phyloP scores from a whole-genome alignment of 139 green algal species.

The Coelastrella sp. region DNA sequence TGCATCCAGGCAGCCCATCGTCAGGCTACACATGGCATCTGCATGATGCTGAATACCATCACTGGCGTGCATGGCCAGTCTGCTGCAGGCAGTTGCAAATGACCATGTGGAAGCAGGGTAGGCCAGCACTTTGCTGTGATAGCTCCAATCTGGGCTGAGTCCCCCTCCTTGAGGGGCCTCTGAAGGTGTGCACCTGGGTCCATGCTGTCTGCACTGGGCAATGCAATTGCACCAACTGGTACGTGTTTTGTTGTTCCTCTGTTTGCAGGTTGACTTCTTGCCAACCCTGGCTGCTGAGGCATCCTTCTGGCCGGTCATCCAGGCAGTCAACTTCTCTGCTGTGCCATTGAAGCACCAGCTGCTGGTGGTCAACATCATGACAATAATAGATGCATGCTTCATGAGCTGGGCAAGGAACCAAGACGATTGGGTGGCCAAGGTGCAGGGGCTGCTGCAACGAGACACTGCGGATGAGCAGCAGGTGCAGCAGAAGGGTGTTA shows the following conservation, averaged over 20 bases:
- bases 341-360: conserved; percentile 71
- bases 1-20: too few species aligned
- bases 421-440: conserved; percentile 51
- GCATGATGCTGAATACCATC: neutral
- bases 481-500: neutral
- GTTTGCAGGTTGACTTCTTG: conserved; percentile 49
- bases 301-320: conserved; percentile 56
- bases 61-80: neutral
- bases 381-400: conserved; percentile 66
- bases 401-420: conserved; percentile 61
- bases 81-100: neutral
- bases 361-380: conserved; percentile 70
- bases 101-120: too few species aligned
- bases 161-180: neutral
- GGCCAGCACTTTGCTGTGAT: too few species aligned
- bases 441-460: neutral
- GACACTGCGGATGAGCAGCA: neutral
- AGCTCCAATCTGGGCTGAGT: too few species aligned
- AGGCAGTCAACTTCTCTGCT: conserved; percentile 59
- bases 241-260: neutral
- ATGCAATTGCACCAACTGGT: neutral
- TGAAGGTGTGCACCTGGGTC: too few species aligned
- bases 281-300: conserved; percentile 60
- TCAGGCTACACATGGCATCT: too few species aligned
- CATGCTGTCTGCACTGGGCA: too few species aligned